Base-by-base conservation (phyloP, 2,329 filamentous ascomycete species). In the Paracoccidioides lutzii region DNA sequence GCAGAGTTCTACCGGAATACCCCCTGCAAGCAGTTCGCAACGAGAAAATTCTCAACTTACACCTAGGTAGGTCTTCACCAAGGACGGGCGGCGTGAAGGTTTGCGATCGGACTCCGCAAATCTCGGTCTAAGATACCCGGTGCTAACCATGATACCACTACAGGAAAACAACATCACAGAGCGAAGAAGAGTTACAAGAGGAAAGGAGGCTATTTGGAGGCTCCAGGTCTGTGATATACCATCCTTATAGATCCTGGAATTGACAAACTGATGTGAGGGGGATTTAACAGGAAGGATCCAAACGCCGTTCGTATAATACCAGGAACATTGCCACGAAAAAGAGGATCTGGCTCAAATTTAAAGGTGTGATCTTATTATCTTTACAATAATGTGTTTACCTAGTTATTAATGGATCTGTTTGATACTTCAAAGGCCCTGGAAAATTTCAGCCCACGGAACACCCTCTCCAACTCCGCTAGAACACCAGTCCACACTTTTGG, bases 121-220 rank as follows among this genome's bases (percentile, higher is more conserved):
- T 22, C 38, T 35, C 33, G 15, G 30, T 4, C 2, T n/a, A 28
- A 10, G n/a, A 12, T 38, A 33, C 7, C 46, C 15, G 15, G n/a
- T 50, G 14, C 46, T 50, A 37, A 50, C 33, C 15, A 15, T 50
- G 33, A 50, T 28, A 30, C 33, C 12, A 52, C 30, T 12, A 3
- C 28, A 52, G 50, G 14, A 33, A 42, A 42, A 12, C 12, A 42
- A 15, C 50, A 32, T 12, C 49, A 9, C 50, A 35, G 28, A 41
- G 14, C 28, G 38, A 52, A 33, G 49, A 52, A 15, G 37, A 57
- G 28, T 52, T 37, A 50, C 50, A 56, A 44, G 54, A 59, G 8
- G 58, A 59, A 48, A 51, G 44, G 43, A 57, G 58, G 38, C 42
- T 59, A 10, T 41, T 57, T 15, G 55, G 58, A 40, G 45, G 52